Base-by-base conservation (phyloP, 2,329 filamentous ascomycete species). In the Nemania sp. region DNA sequence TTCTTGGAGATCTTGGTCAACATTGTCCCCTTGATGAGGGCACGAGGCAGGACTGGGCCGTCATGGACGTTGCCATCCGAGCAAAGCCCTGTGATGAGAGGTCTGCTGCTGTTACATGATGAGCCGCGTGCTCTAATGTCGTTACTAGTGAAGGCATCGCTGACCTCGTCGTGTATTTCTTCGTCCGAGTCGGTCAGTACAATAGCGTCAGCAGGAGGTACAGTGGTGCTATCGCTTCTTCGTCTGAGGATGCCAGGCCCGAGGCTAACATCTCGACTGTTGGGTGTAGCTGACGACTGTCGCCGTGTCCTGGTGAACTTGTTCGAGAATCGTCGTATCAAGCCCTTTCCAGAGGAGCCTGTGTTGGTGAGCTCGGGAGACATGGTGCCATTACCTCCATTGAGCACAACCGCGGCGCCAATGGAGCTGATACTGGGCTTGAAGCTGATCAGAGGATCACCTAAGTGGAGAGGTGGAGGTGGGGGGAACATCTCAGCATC, bases 1-100 rank as follows among this genome's bases (percentile, higher is more conserved):
- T 94, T 95, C 78, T 91, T 94, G 47, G 92, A 94, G 29, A 97
- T 84, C 74, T 98, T 97, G 57, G 81, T 87, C 64, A 98, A 81
- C 52, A 81, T 78, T 2, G 90, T 94, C 52, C 95, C 95, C 66
- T 89, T 87, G 68, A 93, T 87, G 29, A 98, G 83, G 21, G 88
- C 82, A 5, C 87, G 81, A 43, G 93, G 91, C 47, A 95, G 87
- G 55, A 92, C 88, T 9, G 92, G 91, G 15, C 87, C 89, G 51
- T 85, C 81, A 66, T 79, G 77, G 42, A 76, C 73, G 65, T 78
- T 76, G 40, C 68, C 62, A 29, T 71, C 66, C 0, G 76, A 73
- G 47, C 74, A 73, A 45, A 78, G 77, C 52, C 78, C 76, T 34
- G 76, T 74, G 21, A 82, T 73, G 20, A 83, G 84, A 11, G 77